phyloP scores from a whole-genome alignment of 2,329 filamentous ascomycete species.

The Alternaria sp. region DNA sequence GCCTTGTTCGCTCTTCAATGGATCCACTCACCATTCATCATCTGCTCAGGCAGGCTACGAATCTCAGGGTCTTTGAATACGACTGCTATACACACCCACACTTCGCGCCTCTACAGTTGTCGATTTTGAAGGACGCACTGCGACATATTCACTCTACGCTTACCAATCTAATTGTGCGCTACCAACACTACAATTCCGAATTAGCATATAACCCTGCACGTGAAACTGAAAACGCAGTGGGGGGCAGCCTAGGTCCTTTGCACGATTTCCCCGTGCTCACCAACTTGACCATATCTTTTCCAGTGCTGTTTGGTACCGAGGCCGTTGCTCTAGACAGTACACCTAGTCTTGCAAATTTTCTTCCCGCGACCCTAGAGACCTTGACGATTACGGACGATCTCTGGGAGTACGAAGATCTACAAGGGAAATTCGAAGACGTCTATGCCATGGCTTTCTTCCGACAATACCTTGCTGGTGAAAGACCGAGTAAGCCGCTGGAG shows the following conservation, averaged over 20 bases:
- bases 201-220: background rate
- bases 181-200: too few species aligned
- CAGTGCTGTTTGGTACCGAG: background rate
- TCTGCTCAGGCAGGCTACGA: conserved; percentile 4
- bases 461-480: conserved; percentile 1
- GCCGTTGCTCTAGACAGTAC: background rate
- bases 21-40: background rate
- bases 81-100: background rate
- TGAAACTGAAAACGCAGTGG: background rate
- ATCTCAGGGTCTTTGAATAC: conserved; percentile 5
- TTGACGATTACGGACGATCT: too few species aligned
- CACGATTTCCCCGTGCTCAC: background rate
- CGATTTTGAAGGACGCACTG: background rate
- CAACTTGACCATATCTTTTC: background rate
- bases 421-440: background rate
- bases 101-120: background rate
- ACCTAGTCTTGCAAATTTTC: too few species aligned
- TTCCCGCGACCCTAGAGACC: too few species aligned
- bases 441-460: background rate
- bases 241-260: background rate
- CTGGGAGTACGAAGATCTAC: too few species aligned
- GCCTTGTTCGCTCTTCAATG: conserved; percentile 2
- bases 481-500: background rate
- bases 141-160: too few species aligned
- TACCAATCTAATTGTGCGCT: too few species aligned